Evolutionary conservation across 2,329 filamentous ascomycete genomes (phyloP).

Genomic region (Pseudohalonectria lignicola): DNA sequence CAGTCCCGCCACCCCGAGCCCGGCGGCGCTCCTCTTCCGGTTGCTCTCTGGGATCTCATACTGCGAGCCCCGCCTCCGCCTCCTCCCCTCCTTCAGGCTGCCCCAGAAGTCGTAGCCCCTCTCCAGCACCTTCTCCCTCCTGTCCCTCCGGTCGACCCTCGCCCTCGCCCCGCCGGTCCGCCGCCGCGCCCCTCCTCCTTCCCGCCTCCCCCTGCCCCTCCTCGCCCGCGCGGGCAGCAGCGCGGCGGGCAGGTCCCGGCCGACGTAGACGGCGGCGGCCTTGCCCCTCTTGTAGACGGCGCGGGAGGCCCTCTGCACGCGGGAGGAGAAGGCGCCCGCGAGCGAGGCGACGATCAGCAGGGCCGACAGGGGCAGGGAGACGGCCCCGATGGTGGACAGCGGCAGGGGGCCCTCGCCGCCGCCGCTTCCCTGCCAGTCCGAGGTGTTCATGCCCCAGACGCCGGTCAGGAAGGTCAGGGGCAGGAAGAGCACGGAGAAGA

Average conservation of each 20-base stretch:
- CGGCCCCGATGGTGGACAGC: constrained; percentile 27
- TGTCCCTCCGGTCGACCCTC: constrained; percentile 7
- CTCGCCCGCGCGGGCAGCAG: constrained; percentile 16
- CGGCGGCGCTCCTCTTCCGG: no score
- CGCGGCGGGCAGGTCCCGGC: constrained; percentile 5
- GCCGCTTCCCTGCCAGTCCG: constrained; percentile 4
- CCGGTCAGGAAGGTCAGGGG: constrained; percentile 12
- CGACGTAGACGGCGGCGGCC: no score
- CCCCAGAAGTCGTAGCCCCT: constrained; percentile 29
- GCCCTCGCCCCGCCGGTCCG: constrained; percentile 10
- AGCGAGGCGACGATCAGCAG: constrained; percentile 38
- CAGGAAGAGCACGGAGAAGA: constrained; percentile 48
- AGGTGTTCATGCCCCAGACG: constrained; percentile 13
- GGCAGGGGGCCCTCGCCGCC: neutral
- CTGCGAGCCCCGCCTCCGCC: no score
- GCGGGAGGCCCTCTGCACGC: constrained; percentile 22
- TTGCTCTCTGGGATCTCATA: constrained; percentile 28
- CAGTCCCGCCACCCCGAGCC: no score
- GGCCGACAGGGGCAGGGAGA: constrained; percentile 37
- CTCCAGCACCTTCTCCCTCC: constrained; percentile 14
- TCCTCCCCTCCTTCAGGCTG: constrained; percentile 18
- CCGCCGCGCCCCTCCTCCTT: no score
- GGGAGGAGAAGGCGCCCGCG: constrained; percentile 43
- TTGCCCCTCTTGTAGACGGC: no score
- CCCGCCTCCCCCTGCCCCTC: constrained; percentile 4